These are phyloP conservation scores for Metarhizium anisopliae DNA, from an alignment of 2,329 filamentous ascomycete genomes.

Conservation along the genomic window DNA sequence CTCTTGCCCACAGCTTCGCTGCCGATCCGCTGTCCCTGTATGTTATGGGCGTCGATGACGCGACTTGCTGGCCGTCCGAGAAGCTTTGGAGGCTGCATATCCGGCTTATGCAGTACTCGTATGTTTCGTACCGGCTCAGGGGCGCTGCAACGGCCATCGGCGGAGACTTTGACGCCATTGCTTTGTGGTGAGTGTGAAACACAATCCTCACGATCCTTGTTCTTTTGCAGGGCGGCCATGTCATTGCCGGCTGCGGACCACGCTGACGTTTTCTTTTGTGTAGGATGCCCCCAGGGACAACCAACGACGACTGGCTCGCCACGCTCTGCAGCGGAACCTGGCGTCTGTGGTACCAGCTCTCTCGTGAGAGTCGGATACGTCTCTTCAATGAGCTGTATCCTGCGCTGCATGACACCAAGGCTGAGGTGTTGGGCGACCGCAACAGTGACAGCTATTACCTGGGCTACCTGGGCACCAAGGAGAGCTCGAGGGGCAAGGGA, in stretches of 20 bases:
- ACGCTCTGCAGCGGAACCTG: conserved; percentile 68
- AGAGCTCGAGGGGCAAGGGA: conserved; percentile 60
- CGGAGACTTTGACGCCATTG: conserved; percentile 67
- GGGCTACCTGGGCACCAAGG: conserved; percentile 72
- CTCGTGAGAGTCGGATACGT: conserved; percentile 59
- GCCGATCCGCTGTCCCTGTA: conserved; percentile 67
- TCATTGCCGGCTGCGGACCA: neutral
- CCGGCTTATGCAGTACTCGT: conserved; percentile 68
- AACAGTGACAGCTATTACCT: conserved; percentile 70
- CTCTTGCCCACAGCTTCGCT: conserved; percentile 70
- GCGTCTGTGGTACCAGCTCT: conserved; percentile 67
- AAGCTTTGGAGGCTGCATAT: conserved; percentile 69
- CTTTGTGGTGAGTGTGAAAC: conserved; percentile 53
- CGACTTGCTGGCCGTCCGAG: conserved; percentile 51
- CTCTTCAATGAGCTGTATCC: conserved; percentile 74
- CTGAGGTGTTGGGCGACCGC: conserved; percentile 55
- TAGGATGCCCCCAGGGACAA: conserved; percentile 67
- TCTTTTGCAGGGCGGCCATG: neutral
- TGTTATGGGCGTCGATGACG: conserved; percentile 63
- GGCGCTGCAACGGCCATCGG: conserved; percentile 69
- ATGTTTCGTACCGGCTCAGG: conserved; percentile 64
- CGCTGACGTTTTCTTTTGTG: conserved; percentile 1
- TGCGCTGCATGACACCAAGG: conserved; percentile 64
- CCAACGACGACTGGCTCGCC: conserved; percentile 66
- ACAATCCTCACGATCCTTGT: too few species aligned